phyloP scores from a whole-genome alignment of 148 eudicot species.

The Cornus controversa region DNA sequence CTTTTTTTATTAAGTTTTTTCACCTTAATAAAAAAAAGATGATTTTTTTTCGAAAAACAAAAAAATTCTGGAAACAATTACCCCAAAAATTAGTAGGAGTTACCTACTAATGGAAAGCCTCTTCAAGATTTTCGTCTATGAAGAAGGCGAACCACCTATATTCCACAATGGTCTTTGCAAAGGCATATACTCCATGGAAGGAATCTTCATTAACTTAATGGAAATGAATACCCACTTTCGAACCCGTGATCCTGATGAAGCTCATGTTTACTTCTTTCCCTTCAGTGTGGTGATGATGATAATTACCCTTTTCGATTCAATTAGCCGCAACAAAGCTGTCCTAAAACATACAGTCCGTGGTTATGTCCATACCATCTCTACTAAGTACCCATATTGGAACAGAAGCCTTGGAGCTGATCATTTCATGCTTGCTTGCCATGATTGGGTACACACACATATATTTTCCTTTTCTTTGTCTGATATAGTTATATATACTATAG shows the following conservation, averaged over 20 bases:
- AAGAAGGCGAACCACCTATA: slow-evolving; percentile 43
- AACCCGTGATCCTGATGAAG: slow-evolving; percentile 26
- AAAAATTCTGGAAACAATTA: too few species aligned
- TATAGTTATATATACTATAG: too few species aligned
- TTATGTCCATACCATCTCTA: slow-evolving; percentile 17
- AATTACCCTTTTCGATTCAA: slow-evolving; percentile 14
- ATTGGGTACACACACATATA: slow-evolving; percentile 25
- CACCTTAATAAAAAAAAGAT: too few species aligned
- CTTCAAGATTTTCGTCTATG: slow-evolving; percentile 36
- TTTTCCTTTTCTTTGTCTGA: neutral
- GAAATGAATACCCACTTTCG: slow-evolving; percentile 12
- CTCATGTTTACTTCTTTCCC: slow-evolving; percentile 38
- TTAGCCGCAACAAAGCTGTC: neutral
- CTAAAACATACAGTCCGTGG: slow-evolving; percentile 17
- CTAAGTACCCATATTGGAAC: slow-evolving; percentile 37
- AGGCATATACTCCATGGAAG: slow-evolving; percentile 29
- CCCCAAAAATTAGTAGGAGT: too few species aligned
- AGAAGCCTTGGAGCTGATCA: slow-evolving; percentile 40
- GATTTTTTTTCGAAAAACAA: too few species aligned
- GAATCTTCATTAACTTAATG: slow-evolving; percentile 21
- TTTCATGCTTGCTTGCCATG: slow-evolving; percentile 43
- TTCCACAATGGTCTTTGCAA: slow-evolving; percentile 30
- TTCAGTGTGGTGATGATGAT: slow-evolving; percentile 38
- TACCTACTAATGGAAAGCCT: too few species aligned
- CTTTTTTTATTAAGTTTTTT: too few species aligned